Evolutionary conservation across 2,329 filamentous ascomycete species (phyloP), one percentile per base, ranked within the genome.

Genomic region (Colletotrichum chlorophyti): DNA sequence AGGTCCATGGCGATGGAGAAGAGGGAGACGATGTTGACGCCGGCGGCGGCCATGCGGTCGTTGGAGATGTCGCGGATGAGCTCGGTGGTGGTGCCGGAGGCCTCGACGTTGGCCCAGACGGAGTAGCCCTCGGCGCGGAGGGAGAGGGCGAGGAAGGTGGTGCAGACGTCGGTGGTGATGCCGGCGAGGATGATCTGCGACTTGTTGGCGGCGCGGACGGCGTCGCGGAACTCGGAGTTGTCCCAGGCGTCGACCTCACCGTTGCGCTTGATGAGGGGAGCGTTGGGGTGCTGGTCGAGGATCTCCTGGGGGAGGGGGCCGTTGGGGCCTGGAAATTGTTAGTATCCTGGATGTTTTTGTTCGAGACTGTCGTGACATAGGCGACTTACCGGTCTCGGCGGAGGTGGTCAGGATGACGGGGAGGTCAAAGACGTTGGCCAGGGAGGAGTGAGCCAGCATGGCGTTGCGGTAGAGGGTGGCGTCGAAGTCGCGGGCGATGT

Each of bases 241-340:
- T 93, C 90, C 90, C 88, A 91, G 3, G 90, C 89, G 68, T 91
- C 83, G 66, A 93, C 88, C 68, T 93, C 87, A 34, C 90, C 89
- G 60, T 88, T 80, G 31, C 90, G 85, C 65, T 81, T 78, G 67
- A 93, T 83, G 10, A 91, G 75, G 0, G 89, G 83, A 0, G 86
- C 84, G 41, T 83, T 74, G 23, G 89, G 89, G 68, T 90, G 87
- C 83, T 87, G 82, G 11, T 86, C 79, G 5, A 83, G 69, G 61
- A 93, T 89, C 66, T 91, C 89, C 65, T 87, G 84, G 9, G 88
- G 86, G 1, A 92, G 75, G 1, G 83, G 85, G 2, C 90, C 89
- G 69, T 92, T 93, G 45, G 89, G 89, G 4, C 89, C 89, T 72
- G 26, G n/a, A 12, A 5, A 54, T 7, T 2, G 14, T 15, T 53